Evolutionary conservation across 345 rosid species (phyloP).

Genomic region (Sonneratia caseolaris): DNA sequence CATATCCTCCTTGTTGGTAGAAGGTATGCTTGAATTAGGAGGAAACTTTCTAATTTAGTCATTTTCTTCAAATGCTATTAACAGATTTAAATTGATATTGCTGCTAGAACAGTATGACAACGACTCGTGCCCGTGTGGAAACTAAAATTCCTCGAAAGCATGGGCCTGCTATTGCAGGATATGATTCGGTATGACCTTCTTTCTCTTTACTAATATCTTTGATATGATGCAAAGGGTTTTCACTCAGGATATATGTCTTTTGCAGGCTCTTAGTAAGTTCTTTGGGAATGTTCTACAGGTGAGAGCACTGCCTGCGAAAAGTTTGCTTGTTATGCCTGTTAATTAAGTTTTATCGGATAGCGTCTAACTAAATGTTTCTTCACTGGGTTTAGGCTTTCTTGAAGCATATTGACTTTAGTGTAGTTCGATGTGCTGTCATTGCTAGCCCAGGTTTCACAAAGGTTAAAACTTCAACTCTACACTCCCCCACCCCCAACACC

Average conservation of each 20-base stretch:
- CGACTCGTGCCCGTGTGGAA: slow-evolving; percentile 72
- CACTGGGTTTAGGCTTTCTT: slow-evolving; percentile 54
- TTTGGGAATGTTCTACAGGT: slow-evolving; percentile 88
- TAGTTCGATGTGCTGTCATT: slow-evolving; percentile 86
- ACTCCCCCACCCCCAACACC: no score
- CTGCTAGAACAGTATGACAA: slow-evolving; percentile 53
- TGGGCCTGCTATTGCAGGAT: slow-evolving; percentile 98
- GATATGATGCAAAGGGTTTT: background rate
- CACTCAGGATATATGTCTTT: slow-evolving; percentile 8
- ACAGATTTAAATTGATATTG: slow-evolving; percentile 1
- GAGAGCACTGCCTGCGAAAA: slow-evolving; percentile 1
- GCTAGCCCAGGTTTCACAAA: slow-evolving; percentile 99
- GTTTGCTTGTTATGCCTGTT: background rate
- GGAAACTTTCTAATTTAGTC: background rate
- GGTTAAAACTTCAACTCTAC: slow-evolving; percentile 26
- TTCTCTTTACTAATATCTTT: background rate
- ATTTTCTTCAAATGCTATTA: background rate
- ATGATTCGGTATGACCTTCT: slow-evolving; percentile 43
- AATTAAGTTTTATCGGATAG: background rate
- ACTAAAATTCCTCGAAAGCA: slow-evolving; percentile 95
- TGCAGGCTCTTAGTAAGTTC: slow-evolving; percentile 82
- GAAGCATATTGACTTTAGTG: slow-evolving; percentile 76
- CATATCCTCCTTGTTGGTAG: slow-evolving; percentile 75
- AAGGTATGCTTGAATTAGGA: slow-evolving; percentile 39
- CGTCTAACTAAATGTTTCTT: background rate